Evolutionary conservation across 75 land plant genomes (phyloP).

Genomic region (Cupressus sempervirens): DNA sequence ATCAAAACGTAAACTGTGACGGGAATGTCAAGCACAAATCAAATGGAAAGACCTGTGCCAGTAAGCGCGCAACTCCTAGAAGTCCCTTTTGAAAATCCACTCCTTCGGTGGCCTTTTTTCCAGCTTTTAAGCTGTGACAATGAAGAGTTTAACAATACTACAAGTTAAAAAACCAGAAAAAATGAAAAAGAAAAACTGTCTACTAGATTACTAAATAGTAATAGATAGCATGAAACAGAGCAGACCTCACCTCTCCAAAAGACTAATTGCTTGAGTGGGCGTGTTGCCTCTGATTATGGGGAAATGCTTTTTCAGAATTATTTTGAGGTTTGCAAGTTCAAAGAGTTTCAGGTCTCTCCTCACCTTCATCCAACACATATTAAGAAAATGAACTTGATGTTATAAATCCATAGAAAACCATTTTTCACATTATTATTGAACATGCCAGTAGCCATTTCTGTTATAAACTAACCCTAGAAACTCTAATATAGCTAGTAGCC

Average conservation of each 20-base stretch:
- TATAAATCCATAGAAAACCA: not conserved
- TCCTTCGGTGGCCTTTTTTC: not conserved
- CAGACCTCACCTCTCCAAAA: conserved; percentile 35
- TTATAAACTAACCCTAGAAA: too few species aligned
- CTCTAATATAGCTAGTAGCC: too few species aligned
- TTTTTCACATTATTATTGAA: not conserved
- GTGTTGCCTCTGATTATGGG: conserved; percentile 31
- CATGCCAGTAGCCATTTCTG: too few species aligned
- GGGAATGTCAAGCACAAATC: not conserved
- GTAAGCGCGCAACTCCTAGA: conserved; percentile 59
- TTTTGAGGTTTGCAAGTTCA: conserved; percentile 36
- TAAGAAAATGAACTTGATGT: not conserved
- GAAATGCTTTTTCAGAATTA: conserved; percentile 39
- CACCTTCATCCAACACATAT: conserved; percentile 31
- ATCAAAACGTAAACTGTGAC: not conserved
- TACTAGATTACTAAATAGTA: not conserved
- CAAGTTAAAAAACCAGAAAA: not conserved
- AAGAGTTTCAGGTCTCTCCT: conserved; percentile 69
- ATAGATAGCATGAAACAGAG: not conserved
- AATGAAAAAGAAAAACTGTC: too few species aligned
- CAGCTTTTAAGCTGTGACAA: not conserved
- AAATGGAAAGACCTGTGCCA: conserved; percentile 35
- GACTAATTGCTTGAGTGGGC: conserved; percentile 34
- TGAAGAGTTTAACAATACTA: not conserved
- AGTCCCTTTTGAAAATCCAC: conserved; percentile 42